Base-by-base conservation (phyloP, 805 yeast genomes). In the Danielia reshetovae region DNA sequence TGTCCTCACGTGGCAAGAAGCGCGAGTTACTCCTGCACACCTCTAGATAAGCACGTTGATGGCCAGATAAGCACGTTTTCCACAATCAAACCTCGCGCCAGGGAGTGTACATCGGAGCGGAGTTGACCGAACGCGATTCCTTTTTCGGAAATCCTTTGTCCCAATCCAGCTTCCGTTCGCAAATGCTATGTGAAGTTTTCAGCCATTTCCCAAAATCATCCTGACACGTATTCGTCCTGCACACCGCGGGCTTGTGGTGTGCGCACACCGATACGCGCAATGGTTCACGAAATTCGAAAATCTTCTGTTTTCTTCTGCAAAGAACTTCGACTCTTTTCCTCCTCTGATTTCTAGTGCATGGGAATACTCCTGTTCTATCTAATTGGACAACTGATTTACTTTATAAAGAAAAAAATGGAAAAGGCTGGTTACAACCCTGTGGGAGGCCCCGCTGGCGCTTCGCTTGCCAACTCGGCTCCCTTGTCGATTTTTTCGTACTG, bases 401-500 rank as follows among this genome's bases (percentile, higher is more conserved):
- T 60, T 9, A 30, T 59, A 22, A 56, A 51, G 36, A 48, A 48
- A 29, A 60, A 55, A 51, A 64, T 65, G 70, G 70, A 65, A 31
- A 60, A 58, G 40, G 46, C 57, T 29, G 42, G 46, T 13, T 54
- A 52, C 42, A 36, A 55, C 22, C 51, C 49, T 13, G 42, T 45
- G 25, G 51, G 44, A 27, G 27, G 27, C 4, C 14, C 32, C 7
- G 33, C 48, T 11, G 47, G 55, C 21, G 40, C 51, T 22, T 57
- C 70, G 18, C 42, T 67, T 25, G 73, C 72, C 41, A 76, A 75
- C 56, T 72, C 77, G 10, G 81, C 77, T 7, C 81, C 81, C 8
- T 54, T 84, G 39, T 83, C 95, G 32, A 85, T 85, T 51, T 56
- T 81, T 39, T 74, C 84, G 24, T 93, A 93, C 77, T 93, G 99